Evolutionary conservation across 257 asterid genomes (phyloP).

Genomic region (Handroanthus guayacan): DNA sequence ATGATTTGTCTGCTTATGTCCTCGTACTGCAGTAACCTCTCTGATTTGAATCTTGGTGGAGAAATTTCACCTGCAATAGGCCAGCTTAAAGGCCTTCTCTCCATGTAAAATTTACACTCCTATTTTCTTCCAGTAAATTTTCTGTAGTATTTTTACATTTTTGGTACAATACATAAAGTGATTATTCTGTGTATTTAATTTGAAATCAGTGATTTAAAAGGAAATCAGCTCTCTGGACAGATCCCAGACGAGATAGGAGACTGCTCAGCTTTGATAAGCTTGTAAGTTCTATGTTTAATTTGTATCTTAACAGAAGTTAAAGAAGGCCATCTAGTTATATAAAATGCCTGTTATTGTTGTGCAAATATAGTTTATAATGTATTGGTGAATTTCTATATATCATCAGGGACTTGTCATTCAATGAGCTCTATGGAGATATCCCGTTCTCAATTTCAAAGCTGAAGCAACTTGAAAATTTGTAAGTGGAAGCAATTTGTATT

Average conservation of each 20-base stretch:
- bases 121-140: neutral
- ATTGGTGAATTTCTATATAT: neutral
- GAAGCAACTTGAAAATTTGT: conserved; percentile 81
- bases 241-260: conserved; percentile 97
- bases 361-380: neutral
- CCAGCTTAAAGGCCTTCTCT: conserved; percentile 66
- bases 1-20: neutral
- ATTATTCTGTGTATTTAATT: neutral
- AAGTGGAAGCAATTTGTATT: conserved; percentile 1
- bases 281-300: conserved; percentile 47
- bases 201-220: conserved; percentile 66
- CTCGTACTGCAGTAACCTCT: conserved; percentile 68
- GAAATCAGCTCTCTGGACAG: conserved; percentile 78
- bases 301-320: neutral
- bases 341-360: neutral
- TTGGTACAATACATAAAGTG: neutral
- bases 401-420: conserved; percentile 81
- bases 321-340: neutral
- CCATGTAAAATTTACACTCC: conserved; percentile 51
- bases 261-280: conserved; percentile 64
- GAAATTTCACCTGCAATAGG: conserved; percentile 93
- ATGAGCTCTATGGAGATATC: conserved; percentile 79
- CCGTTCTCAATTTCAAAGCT: conserved; percentile 90
- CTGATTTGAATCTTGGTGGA: conserved; percentile 84
- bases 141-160: neutral